Conservation (phyloP, 1,284 basidiomycete genomes). For the Ustilago hordei region DNA sequence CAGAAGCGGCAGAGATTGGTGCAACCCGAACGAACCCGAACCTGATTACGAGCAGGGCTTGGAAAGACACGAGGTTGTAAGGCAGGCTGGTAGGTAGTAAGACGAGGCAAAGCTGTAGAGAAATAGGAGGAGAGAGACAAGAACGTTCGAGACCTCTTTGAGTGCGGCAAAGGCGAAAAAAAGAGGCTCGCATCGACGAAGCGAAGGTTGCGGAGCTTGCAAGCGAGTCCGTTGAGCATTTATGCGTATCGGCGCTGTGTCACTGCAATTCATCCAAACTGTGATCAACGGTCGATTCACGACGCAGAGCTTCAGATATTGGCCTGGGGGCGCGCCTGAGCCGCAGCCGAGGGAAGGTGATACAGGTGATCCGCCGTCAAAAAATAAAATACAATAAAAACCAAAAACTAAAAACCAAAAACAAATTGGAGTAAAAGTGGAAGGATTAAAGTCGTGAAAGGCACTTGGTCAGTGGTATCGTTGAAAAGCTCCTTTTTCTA, state of each 20-base stretch:
- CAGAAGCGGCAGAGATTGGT: neutral
- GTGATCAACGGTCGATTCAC: constrained; percentile 12
- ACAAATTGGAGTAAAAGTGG: neutral
- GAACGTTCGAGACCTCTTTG: constrained; percentile 13
- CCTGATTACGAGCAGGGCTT: constrained; percentile 2
- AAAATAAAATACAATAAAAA: neutral
- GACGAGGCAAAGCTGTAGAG: neutral
- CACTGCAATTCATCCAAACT: constrained; percentile 3
- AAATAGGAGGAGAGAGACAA: neutral
- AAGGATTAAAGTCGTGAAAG: too few relatives aligned
- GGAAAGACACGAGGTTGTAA: neutral
- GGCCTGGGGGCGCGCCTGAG: neutral
- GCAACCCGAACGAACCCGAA: neutral
- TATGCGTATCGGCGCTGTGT: constrained; percentile 42
- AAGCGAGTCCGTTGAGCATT: constrained; percentile 18
- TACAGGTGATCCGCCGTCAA: constrained; percentile 1
- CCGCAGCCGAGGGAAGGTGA: constrained; percentile 12
- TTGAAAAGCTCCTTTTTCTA: neutral
- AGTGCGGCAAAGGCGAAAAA: neutral
- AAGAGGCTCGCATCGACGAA: constrained; percentile 21
- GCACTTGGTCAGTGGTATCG: neutral
- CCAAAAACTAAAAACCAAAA: neutral
- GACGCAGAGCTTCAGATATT: too few relatives aligned
- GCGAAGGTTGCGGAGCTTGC: constrained; percentile 22
- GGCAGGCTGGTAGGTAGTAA: neutral